Percentiles rank a stretch among this genome's conserved stretches.
Conservation (phyloP, 2,329 filamentous ascomycete genomes). For the Colletotrichum neosansevieriae region DNA sequence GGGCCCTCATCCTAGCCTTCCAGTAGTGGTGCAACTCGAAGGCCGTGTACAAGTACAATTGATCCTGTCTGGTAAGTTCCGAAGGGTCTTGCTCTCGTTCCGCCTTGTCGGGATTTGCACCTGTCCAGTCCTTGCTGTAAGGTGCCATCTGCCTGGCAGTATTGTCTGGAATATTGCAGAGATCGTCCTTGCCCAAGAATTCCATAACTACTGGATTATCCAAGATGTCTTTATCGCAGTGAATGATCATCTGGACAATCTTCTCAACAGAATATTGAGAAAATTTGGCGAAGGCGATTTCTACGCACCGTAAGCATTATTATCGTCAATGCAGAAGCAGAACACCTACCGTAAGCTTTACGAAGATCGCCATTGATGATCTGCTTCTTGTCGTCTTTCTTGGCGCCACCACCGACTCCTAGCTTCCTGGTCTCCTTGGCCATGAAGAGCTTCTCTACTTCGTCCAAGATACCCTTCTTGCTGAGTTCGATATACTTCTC, state of each 20-base stretch:
- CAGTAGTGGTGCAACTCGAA: conserved; percentile 98
- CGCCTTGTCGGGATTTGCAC: conserved; percentile 82
- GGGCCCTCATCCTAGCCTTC: conserved; percentile 95
- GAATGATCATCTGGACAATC: conserved; percentile 92
- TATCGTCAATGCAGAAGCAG: background rate
- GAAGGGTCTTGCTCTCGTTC: conserved; percentile 85
- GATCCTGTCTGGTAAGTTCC: conserved; percentile 94
- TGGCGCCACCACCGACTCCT: conserved; percentile 72
- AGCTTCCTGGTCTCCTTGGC: conserved; percentile 96
- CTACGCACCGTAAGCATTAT: conserved; percentile 48
- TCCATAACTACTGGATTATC: conserved; percentile 96
- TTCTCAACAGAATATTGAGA: conserved; percentile 87
- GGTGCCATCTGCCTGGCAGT: conserved; percentile 91
- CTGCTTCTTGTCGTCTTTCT: conserved; percentile 97
- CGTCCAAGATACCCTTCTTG: conserved; percentile 94
- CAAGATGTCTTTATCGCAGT: conserved; percentile 89
- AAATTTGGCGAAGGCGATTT: conserved; percentile 95
- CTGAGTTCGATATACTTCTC: conserved; percentile 96
- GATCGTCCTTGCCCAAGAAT: conserved; percentile 91
- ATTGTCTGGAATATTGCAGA: conserved; percentile 94
- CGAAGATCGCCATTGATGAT: conserved; percentile 92
- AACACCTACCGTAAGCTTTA: conserved; percentile 79
- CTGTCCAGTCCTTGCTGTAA: conserved; percentile 97
- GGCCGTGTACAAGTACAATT: conserved; percentile 92
- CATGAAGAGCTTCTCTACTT: conserved; percentile 97